phyloP scores from a whole-genome alignment of 495 filamentous ascomycete genomes.

The Hypoxylon rickii region DNA sequence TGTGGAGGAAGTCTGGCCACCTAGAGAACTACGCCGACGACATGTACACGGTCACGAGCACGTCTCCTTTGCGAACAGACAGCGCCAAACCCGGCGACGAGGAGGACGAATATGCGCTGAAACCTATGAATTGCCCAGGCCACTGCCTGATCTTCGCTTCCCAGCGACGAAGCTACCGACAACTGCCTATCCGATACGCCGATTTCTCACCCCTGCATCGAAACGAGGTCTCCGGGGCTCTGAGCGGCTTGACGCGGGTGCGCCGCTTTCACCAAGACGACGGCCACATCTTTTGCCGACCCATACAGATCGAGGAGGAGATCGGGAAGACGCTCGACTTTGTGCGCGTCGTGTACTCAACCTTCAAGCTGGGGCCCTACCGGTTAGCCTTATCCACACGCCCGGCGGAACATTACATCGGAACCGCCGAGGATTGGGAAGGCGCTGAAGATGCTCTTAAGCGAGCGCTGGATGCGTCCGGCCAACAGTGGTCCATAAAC shows the following conservation, averaged over 20 bases:
- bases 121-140: slow-evolving; percentile 97
- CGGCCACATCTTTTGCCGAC: slow-evolving; percentile 92
- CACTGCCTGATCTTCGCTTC: slow-evolving; percentile 86
- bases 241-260: slow-evolving; percentile 86
- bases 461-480: slow-evolving; percentile 67
- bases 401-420: slow-evolving; percentile 77
- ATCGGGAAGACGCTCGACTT: slow-evolving; percentile 81
- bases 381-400: slow-evolving; percentile 80
- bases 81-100: slow-evolving; percentile 48
- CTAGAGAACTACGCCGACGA: slow-evolving; percentile 94
- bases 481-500: slow-evolving; percentile 70
- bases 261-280: slow-evolving; percentile 96
- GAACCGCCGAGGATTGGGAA: slow-evolving; percentile 79
- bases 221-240: slow-evolving; percentile 83
- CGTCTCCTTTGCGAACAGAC: slow-evolving; percentile 46
- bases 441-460: slow-evolving; percentile 75
- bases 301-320: slow-evolving; percentile 78
- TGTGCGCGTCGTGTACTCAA: slow-evolving; percentile 75
- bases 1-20: slow-evolving; percentile 90
- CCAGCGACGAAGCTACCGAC: slow-evolving; percentile 72
- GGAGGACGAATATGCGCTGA: slow-evolving; percentile 83
- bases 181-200: slow-evolving; percentile 87
- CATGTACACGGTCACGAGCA: slow-evolving; percentile 86
- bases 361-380: slow-evolving; percentile 74
- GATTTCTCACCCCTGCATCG: slow-evolving; percentile 92